Base-by-base conservation (phyloP, 345 rosid genomes). In the Viola odorata region DNA sequence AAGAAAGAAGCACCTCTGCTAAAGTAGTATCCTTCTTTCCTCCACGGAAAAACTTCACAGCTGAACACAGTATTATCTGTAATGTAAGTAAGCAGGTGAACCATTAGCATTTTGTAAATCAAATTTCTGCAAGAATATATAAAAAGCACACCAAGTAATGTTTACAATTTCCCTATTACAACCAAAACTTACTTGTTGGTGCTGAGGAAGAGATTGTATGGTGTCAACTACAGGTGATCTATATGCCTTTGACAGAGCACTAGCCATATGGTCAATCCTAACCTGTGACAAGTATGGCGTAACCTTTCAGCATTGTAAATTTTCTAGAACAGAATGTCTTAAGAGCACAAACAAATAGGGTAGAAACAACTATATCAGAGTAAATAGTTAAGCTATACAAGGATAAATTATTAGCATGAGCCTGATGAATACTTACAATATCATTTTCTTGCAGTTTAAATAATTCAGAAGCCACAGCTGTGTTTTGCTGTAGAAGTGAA, bases 171-270 rank as follows among this genome's bases (percentile, higher is more conserved):
- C 53, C 37, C 8, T 14, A 39, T 50, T 15, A 57, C 9, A 51
- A 37, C 4, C 6, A 6, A 47, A 52, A 73, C 77, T 76, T 73
- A 92, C 98, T 80, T 89, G 98, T 66, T 92, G 98, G 78, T 92
- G 98, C 72, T 88, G 97, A 57, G 99, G 97, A 74, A 94, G 95
- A 56, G 89, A 83, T 66, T 83, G 88, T 51, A 94, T 88, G 62
- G 86, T 94, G 73, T 94, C 91, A 15, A 90, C 89, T 66, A 75
- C 59, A 4, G 89, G 97, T 50, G 95, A 87, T 73, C 75, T 82
- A 65, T 78, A 92, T 41, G 96, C 86, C 73, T 87, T 90, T 50
- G 99, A 81, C 73, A 94, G 75, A 58, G 95, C 91, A 77, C 72
- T 65, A 67, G 85, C 77, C 96, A 94, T 87, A 61, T 94, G 97